phyloP scores from a whole-genome alignment of 2,329 filamentous ascomycete species.

The Colletotrichum agaves region DNA sequence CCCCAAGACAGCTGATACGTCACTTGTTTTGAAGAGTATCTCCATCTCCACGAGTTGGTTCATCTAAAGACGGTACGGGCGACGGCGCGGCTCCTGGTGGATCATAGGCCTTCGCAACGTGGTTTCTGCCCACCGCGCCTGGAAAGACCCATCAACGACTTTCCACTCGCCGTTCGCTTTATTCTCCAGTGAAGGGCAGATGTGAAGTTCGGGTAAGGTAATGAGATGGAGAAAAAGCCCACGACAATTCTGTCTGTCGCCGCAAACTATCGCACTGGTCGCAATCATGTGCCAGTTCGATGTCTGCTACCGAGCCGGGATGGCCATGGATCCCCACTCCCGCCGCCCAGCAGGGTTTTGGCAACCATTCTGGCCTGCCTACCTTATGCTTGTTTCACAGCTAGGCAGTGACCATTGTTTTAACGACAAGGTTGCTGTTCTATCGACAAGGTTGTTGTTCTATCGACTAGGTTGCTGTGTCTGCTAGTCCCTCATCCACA shows the following conservation, averaged over 20 bases:
- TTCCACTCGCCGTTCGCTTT: too few relatives aligned
- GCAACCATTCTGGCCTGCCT: conserved; percentile 1
- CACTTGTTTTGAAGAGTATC: neutral
- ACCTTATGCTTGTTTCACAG: conserved; percentile 1
- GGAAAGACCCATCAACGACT: neutral
- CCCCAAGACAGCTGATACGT: neutral
- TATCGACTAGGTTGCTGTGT: too few relatives aligned
- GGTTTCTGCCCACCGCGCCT: conserved; percentile 23
- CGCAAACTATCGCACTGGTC: too few relatives aligned
- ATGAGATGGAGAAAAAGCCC: too few relatives aligned
- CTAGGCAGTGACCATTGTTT: neutral
- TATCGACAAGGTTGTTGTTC: too few relatives aligned
- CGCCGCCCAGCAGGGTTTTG: neutral
- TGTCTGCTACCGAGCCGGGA: neutral
- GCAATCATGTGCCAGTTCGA: neutral
- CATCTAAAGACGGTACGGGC: neutral
- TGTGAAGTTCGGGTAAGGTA: too few relatives aligned
- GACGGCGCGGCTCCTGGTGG: neutral
- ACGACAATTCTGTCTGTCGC: too few relatives aligned
- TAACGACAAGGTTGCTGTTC: too few relatives aligned
- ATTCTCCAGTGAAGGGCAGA: too few relatives aligned
- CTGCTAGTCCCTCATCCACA: too few relatives aligned
- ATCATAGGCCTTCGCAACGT: neutral
- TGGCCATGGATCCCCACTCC: neutral
- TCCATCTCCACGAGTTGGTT: neutral